A percentile compares a stretch with the other conserved stretches of the same genome.
These are phyloP conservation scores for Stentor roeselii DNA, from an alignment of 73 alveolate species.

Conservation along the genomic window DNA sequence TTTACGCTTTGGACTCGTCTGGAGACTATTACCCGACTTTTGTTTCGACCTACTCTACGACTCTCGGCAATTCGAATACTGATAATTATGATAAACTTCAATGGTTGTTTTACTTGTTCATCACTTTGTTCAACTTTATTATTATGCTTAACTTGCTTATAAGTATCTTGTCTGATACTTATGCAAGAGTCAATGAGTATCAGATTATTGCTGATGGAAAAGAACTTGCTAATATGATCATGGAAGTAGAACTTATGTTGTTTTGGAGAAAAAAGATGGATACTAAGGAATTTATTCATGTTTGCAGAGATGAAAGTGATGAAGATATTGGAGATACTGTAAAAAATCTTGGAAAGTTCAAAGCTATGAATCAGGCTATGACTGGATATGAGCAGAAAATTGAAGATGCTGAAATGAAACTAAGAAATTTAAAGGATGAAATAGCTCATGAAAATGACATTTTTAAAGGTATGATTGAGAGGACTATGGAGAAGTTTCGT, in stretches of 20 bases:
- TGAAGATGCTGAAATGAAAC: background rate
- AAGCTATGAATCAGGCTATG: background rate
- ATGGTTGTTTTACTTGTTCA: background rate
- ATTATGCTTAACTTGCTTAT: background rate
- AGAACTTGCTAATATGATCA: background rate
- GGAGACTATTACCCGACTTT: background rate
- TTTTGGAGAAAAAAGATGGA: background rate
- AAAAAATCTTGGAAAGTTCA: no score
- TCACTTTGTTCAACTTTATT: background rate
- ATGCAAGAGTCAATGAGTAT: background rate
- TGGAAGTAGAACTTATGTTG: background rate
- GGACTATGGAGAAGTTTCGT: background rate
- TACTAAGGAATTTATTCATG: background rate
- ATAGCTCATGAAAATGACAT: background rate
- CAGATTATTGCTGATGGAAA: constrained; percentile 1
- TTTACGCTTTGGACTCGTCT: background rate
- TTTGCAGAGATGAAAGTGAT: background rate
- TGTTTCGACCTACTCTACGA: background rate
- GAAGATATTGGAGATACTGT: background rate
- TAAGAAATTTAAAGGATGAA: background rate
- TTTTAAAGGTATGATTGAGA: background rate
- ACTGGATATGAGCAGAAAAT: background rate
- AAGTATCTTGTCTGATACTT: background rate
- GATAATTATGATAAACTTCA: background rate
- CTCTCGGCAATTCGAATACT: background rate